These are phyloP conservation scores for Globisporangium spiculum DNA, from an alignment of 352 stramenopile species.

Conservation along the genomic window DNA sequence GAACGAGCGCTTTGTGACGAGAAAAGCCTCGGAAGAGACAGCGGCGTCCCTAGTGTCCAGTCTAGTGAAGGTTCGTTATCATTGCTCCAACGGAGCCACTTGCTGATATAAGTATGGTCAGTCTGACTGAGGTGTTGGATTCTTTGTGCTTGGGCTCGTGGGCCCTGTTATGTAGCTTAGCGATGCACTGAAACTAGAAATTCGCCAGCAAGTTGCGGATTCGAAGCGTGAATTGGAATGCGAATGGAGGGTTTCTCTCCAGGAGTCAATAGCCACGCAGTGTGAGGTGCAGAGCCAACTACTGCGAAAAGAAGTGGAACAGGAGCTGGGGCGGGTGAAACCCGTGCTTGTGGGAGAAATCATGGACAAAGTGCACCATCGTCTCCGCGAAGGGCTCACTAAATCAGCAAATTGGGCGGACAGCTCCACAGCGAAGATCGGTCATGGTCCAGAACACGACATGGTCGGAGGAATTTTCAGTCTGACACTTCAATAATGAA, in stretches of 20 bases:
- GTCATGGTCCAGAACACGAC: background rate
- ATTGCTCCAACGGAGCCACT: too few relatives aligned
- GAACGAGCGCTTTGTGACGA: background rate
- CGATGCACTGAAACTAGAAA: background rate
- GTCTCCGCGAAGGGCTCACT: background rate
- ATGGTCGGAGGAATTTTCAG: background rate
- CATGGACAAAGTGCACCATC: background rate
- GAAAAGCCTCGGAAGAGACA: background rate
- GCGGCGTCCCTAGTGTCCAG: background rate
- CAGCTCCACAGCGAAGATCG: background rate
- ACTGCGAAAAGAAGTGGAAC: background rate
- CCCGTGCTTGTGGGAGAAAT: background rate
- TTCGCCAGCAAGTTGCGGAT: background rate
- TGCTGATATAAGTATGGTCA: too few relatives aligned
- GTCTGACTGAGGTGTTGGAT: too few relatives aligned
- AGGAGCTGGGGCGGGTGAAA: background rate
- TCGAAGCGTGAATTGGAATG: background rate
- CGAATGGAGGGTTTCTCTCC: background rate
- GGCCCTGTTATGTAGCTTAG: background rate
- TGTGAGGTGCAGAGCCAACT: background rate
- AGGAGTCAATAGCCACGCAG: background rate
- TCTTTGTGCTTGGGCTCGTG: too few relatives aligned
- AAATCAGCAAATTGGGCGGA: background rate
- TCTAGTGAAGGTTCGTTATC: background rate
- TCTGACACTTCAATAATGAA: background rate